phyloP scores from a whole-genome alignment of 2,329 filamentous ascomycete genomes.

The Penicillium sp. region DNA sequence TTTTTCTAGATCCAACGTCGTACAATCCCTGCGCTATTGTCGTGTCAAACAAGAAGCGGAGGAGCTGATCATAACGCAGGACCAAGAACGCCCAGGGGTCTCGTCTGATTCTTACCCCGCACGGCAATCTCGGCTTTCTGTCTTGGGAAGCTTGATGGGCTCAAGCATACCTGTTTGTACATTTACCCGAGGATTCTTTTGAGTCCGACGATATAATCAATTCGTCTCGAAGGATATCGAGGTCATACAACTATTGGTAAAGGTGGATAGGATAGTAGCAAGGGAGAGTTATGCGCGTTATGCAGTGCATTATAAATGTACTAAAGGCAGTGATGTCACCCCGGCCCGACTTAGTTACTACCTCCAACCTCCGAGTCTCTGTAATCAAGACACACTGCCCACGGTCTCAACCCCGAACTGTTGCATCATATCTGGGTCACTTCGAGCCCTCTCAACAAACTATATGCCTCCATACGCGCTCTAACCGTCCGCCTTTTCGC shows the following conservation, averaged over 20 bases:
- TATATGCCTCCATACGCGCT: background rate
- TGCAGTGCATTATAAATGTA: background rate
- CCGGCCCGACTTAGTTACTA: background rate
- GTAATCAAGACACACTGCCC: background rate
- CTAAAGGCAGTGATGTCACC: background rate
- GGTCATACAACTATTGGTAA: background rate
- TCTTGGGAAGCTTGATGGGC: constrained; percentile 4
- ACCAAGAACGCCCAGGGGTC: background rate
- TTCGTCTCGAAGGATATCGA: background rate
- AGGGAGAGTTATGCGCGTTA: background rate
- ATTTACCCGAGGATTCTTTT: background rate
- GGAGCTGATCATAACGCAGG: constrained; percentile 9
- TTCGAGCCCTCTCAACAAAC: background rate
- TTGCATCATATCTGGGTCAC: constrained; percentile 12
- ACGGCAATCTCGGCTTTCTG: constrained; percentile 10
- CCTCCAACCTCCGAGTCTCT: no score
- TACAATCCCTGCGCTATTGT: background rate
- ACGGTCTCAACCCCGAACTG: background rate
- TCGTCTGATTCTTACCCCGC: background rate
- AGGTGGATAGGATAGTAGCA: background rate
- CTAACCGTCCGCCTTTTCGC: background rate
- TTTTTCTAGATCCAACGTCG: no score
- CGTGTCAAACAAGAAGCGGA: background rate
- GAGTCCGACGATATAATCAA: background rate
- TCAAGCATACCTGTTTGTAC: background rate